Conservation (phyloP, 164 flowering plant species). For the Warburgia ugandensis region DNA sequence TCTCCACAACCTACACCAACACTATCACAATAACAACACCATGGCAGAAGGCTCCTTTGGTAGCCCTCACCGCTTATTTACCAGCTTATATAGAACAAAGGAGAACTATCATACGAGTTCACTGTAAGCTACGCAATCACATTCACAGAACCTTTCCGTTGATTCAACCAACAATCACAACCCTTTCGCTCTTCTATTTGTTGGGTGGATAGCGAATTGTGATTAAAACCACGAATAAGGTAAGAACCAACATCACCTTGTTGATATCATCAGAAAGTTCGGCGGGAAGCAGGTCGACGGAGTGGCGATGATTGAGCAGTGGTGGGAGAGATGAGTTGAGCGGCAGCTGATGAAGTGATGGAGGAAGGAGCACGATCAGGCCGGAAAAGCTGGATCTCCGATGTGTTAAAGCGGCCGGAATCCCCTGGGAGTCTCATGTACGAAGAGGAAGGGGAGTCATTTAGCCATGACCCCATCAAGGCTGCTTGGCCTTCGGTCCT, state of each 20-base stretch:
- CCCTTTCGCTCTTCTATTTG: background rate
- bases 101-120: background rate
- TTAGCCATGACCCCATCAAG: constrained; percentile 21
- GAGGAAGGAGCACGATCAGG: constrained; percentile 25
- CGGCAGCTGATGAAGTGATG: constrained; percentile 13
- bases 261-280: constrained; percentile 1
- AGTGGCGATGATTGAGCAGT: constrained; percentile 5
- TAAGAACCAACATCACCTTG: background rate
- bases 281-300: constrained; percentile 4
- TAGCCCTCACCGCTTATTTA: constrained; percentile 5
- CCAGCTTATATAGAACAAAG: background rate
- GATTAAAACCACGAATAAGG: background rate
- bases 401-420: constrained; percentile 58
- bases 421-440: constrained; percentile 73
- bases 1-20: no score
- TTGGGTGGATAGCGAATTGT: background rate
- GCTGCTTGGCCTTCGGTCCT: constrained; percentile 32
- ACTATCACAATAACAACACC: no score
- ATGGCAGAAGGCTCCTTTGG: constrained; percentile 7
- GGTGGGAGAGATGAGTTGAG: constrained; percentile 5
- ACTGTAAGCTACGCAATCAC: background rate
- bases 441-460: constrained; percentile 58
- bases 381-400: constrained; percentile 34
- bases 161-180: no score
- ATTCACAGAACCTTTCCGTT: no score